Conservation (phyloP, 2,329 filamentous ascomycete genomes). For the Neopestalotiopsis sp. region DNA sequence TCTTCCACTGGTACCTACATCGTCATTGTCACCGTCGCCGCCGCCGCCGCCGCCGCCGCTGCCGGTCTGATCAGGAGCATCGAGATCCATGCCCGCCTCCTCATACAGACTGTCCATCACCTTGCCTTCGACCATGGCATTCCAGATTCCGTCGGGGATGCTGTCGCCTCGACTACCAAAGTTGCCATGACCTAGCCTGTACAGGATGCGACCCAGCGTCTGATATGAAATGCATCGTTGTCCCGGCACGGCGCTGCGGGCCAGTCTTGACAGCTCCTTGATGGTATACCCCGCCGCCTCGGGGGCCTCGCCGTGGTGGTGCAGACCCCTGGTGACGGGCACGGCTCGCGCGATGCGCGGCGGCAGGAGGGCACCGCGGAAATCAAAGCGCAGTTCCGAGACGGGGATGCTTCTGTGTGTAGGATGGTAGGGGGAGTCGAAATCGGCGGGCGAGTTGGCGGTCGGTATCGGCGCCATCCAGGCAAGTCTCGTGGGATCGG, state of each 20-base stretch:
- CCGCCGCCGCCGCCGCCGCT: no score
- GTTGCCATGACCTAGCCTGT: conserved; percentile 76
- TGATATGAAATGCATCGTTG: conserved; percentile 93
- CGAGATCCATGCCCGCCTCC: conserved; percentile 66
- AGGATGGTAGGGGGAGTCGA: conserved; percentile 82
- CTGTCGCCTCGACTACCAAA: conserved; percentile 70
- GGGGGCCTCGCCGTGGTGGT: conserved; percentile 92
- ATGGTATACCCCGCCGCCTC: conserved; percentile 95
- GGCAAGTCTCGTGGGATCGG: conserved; percentile 83
- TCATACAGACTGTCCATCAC: conserved; percentile 79
- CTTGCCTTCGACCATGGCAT: conserved; percentile 74
- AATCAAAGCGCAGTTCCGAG: conserved; percentile 85
- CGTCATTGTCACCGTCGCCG: background rate
- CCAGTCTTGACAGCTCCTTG: conserved; percentile 79
- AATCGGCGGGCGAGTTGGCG: conserved; percentile 66
- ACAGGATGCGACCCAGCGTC: conserved; percentile 84
- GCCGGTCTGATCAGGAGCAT: background rate
- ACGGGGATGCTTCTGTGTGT: conserved; percentile 73
- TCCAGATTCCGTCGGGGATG: conserved; percentile 83
- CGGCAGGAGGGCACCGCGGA: conserved; percentile 79
- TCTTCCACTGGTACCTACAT: background rate
- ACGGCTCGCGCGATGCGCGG: conserved; percentile 76
- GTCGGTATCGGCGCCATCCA: conserved; percentile 85
- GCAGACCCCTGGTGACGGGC: conserved; percentile 78
- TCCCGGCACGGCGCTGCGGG: conserved; percentile 80